These are phyloP conservation scores for Diaporthe ampelina DNA, from an alignment of 2,329 filamentous ascomycete genomes.

Conservation along the genomic window DNA sequence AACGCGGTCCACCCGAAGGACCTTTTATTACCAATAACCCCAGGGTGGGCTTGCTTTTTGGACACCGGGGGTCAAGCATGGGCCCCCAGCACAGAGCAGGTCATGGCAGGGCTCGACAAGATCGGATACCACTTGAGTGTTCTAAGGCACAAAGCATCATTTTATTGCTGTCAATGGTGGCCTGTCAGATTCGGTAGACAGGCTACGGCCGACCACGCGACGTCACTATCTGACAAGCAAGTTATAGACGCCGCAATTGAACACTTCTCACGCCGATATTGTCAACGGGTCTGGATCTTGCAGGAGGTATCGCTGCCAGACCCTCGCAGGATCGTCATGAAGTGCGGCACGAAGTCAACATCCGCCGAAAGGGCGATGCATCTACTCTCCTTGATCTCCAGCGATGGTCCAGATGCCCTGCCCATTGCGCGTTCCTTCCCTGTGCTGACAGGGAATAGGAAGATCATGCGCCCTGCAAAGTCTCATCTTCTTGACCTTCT, in stretches of 20 bases:
- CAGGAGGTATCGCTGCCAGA: slow-evolving; percentile 12
- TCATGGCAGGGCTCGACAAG: background rate
- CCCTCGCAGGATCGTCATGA: background rate
- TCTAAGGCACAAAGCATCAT: background rate
- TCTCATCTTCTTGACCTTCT: slow-evolving; percentile 4
- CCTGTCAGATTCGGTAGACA: background rate
- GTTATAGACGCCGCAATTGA: background rate
- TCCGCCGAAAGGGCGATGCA: background rate
- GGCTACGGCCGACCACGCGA: background rate
- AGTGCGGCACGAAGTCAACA: background rate
- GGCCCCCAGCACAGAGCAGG: background rate
- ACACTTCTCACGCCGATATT: background rate
- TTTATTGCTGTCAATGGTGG: background rate
- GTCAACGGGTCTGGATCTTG: background rate
- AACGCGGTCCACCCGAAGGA: background rate
- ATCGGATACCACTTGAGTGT: background rate
- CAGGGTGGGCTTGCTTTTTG: background rate
- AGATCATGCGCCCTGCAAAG: background rate
- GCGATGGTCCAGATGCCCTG: background rate
- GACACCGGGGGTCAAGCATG: background rate
- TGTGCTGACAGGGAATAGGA: too few species aligned
- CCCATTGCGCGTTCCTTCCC: background rate
- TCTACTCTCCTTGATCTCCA: background rate
- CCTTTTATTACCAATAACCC: background rate
- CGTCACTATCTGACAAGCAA: background rate